A percentile compares a stretch with the other conserved stretches of the same genome.
Evolutionary conservation across 2,329 filamentous ascomycete species (phyloP).

Genomic region (Amylocarpus encephaloides): DNA sequence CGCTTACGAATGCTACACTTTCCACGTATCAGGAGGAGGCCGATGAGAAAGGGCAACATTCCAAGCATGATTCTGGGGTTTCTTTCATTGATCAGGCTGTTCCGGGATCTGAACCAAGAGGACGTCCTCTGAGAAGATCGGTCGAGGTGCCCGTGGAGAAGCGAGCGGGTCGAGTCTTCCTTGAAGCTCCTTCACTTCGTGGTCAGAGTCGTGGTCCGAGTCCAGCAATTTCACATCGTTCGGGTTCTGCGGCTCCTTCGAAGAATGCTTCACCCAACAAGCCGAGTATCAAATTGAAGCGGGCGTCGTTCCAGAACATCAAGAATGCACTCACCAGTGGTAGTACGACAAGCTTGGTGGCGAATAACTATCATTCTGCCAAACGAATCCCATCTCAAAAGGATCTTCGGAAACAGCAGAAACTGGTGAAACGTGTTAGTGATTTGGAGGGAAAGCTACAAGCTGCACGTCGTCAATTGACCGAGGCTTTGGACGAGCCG

Average conservation of each 20-base stretch:
- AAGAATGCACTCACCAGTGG: conserved; percentile 15
- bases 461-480: conserved; percentile 47
- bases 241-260: conserved; percentile 5
- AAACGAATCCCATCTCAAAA: conserved; percentile 46
- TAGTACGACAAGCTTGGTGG: not conserved
- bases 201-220: not conserved
- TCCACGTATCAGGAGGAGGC: not conserved
- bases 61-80: conserved; percentile 29
- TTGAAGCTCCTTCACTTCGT: conserved; percentile 15
- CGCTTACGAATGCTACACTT: conserved; percentile 15
- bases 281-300: conserved; percentile 16
- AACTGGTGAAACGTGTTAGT: conserved; percentile 52
- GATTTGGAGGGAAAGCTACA: conserved; percentile 53
- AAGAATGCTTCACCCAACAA: conserved; percentile 15
- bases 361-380: conserved; percentile 9
- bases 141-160: conserved; percentile 18
- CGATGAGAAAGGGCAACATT: not conserved
- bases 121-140: not conserved
- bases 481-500: conserved; percentile 39
- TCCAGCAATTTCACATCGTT: not conserved
- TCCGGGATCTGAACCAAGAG: not conserved
- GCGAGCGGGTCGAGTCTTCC: conserved; percentile 21
- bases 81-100: conserved; percentile 14
- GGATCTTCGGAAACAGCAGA: conserved; percentile 50
- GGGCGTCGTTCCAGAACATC: conserved; percentile 19